Evolutionary conservation across 257 asterid genomes (phyloP).

Genomic region (Henckelia pumila): DNA sequence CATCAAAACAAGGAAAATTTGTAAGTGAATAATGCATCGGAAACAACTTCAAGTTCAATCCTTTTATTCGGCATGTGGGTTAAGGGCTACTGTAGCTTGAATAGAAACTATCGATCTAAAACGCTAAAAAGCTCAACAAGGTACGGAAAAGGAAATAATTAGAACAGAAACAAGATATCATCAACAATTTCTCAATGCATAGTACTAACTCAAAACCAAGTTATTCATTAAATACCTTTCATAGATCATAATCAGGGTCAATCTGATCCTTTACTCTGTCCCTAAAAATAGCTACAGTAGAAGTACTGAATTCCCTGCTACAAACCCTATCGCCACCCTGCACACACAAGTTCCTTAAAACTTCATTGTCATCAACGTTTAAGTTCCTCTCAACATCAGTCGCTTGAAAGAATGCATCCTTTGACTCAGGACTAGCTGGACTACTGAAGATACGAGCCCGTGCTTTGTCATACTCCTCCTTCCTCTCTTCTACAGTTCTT

Average conservation of each 20-base stretch:
- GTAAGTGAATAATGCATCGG: too few relatives aligned
- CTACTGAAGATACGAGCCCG: slow-evolving; percentile 82
- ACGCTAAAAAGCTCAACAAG: too few relatives aligned
- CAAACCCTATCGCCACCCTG: slow-evolving; percentile 44
- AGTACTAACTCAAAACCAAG: too few relatives aligned
- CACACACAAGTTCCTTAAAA: slow-evolving; percentile 41
- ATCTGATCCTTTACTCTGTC: slow-evolving; percentile 89
- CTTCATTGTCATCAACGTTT: slow-evolving; percentile 49
- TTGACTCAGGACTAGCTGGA: slow-evolving; percentile 45
- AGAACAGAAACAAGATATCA: too few relatives aligned
- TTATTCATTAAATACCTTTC: slow-evolving; percentile 47
- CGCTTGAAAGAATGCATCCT: slow-evolving; percentile 35
- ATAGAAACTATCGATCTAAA: too few relatives aligned
- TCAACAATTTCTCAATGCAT: too few relatives aligned
- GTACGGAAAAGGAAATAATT: too few relatives aligned
- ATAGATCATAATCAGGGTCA: slow-evolving; percentile 96
- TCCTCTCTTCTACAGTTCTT: slow-evolving; percentile 85
- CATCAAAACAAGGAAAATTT: too few relatives aligned
- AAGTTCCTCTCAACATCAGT: slow-evolving; percentile 43
- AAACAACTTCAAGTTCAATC: too few relatives aligned
- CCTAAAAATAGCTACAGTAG: slow-evolving; percentile 83
- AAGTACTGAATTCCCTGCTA: slow-evolving; percentile 52
- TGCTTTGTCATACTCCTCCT: slow-evolving; percentile 91
- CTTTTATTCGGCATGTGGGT: too few relatives aligned
- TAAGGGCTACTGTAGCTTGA: too few relatives aligned